phyloP scores from a whole-genome alignment of 2,329 filamentous ascomycete genomes.

The Dactylonectria macrodidyma region DNA sequence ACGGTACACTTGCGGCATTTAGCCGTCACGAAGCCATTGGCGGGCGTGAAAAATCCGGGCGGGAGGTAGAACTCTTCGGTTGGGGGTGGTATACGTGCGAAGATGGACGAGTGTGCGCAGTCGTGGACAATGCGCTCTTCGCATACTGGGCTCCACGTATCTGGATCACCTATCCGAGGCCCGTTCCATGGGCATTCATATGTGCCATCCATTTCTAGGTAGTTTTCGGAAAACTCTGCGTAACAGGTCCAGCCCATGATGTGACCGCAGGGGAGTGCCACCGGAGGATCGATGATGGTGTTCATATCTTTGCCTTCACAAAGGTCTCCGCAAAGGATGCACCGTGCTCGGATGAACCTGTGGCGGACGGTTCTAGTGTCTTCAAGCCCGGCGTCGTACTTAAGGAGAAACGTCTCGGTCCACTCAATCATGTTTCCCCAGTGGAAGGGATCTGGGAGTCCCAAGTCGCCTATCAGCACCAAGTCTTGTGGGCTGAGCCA shows the following conservation, averaged over 20 bases:
- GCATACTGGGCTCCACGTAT: conserved; percentile 25
- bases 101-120: conserved; percentile 30
- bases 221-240: conserved; percentile 5
- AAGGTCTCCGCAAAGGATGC: conserved; percentile 31
- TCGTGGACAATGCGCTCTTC: conserved; percentile 35
- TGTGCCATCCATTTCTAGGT: background rate
- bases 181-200: conserved; percentile 40
- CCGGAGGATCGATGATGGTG: conserved; percentile 4
- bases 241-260: conserved; percentile 40
- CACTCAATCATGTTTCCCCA: conserved; percentile 23
- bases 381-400: conserved; percentile 7
- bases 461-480: conserved; percentile 24
- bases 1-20: conserved; percentile 35
- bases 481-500: conserved; percentile 34
- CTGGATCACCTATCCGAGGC: conserved; percentile 19
- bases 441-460: conserved; percentile 36
- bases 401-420: background rate
- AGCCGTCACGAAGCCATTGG: conserved; percentile 2
- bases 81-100: background rate
- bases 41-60: conserved; percentile 6
- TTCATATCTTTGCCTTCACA: conserved; percentile 27
- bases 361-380: conserved; percentile 15
- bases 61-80: conserved; percentile 13
- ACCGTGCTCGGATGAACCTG: conserved; percentile 36
- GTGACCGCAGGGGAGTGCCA: conserved; percentile 41